Percentiles rank a stretch among this genome's conserved stretches.
Conservation (phyloP, 441 rosid genomes). For the Brassica hybrid region DNA sequence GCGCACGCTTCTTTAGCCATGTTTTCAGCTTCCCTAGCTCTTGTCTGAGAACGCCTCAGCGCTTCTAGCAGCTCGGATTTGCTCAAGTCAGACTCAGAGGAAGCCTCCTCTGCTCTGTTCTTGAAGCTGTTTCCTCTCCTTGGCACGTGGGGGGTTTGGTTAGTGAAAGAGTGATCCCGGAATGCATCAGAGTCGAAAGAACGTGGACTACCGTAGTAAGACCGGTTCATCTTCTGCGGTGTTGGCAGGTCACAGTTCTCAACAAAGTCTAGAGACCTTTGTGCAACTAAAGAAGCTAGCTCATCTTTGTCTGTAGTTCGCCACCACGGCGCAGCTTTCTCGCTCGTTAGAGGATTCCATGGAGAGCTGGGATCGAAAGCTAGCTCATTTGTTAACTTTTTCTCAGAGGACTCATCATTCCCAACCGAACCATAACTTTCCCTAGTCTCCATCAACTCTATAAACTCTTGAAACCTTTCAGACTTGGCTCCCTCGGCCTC, state of each 20-base stretch:
- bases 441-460: conserved; percentile 47
- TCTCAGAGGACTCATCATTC: conserved; percentile 34
- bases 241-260: conserved; percentile 96
- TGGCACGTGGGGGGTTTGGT: conserved; percentile 35
- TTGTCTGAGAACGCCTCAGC: conserved; percentile 89
- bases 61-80: conserved; percentile 91
- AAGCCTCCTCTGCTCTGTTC: conserved; percentile 39
- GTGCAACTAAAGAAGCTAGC: conserved; percentile 86
- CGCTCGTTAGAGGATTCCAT: conserved; percentile 57
- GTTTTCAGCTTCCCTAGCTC: conserved; percentile 97
- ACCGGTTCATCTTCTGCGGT: conserved; percentile 72
- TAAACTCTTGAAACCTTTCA: conserved; percentile 45
- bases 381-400: conserved; percentile 44
- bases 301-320: conserved; percentile 79
- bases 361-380: conserved; percentile 60
- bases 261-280: conserved; percentile 68
- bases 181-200: conserved; percentile 48
- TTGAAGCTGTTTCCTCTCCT: conserved; percentile 46
- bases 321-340: conserved; percentile 91
- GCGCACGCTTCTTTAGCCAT: conserved; percentile 80
- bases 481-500: conserved; percentile 51
- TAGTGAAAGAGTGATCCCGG: conserved; percentile 41
- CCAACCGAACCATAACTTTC: conserved; percentile 43
- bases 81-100: conserved; percentile 56
- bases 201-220: conserved; percentile 43